These are phyloP conservation scores for Candida multigemmis DNA, from an alignment of 805 yeast species.

Conservation along the genomic window DNA sequence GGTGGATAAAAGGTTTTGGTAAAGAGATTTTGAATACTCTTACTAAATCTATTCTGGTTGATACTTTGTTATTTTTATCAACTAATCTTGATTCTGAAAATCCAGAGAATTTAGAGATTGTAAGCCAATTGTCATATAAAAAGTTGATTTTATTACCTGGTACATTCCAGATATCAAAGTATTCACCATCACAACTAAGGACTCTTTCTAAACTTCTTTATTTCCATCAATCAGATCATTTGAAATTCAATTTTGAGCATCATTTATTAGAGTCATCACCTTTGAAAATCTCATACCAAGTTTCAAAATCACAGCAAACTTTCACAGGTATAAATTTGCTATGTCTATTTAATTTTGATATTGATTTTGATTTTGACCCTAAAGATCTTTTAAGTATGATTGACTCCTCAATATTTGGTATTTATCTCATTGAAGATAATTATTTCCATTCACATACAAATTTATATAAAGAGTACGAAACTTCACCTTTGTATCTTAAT, in stretches of 20 bases:
- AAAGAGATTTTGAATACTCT: constrained; percentile 49
- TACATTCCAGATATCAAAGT: constrained; percentile 17
- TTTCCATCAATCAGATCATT: constrained; percentile 34
- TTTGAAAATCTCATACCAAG: constrained; percentile 16
- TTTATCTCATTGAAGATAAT: constrained; percentile 20
- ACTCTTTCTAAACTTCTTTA: constrained; percentile 41
- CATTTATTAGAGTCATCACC: constrained; percentile 18
- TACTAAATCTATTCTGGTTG: constrained; percentile 38
- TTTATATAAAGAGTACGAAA: constrained; percentile 10
- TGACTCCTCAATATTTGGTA: constrained; percentile 34
- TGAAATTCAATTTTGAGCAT: constrained; percentile 11
- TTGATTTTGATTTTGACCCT: constrained; percentile 8
- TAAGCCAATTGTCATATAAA: constrained; percentile 16
- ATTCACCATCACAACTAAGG: constrained; percentile 46
- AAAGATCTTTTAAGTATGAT: constrained; percentile 19
- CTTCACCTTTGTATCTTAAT: constrained; percentile 11
- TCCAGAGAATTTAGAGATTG: constrained; percentile 18
- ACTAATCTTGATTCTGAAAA: constrained; percentile 10
- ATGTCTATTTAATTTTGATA: constrained; percentile 13
- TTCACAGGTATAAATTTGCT: constrained; percentile 16
- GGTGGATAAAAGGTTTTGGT: constrained; percentile 90
- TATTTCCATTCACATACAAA: constrained; percentile 8
- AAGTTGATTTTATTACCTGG: constrained; percentile 24
- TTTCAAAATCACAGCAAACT: constrained; percentile 2
- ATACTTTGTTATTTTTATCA: constrained; percentile 44